Conservation (phyloP, 352 stramenopile genomes). For the Phytophthora citricola region DNA sequence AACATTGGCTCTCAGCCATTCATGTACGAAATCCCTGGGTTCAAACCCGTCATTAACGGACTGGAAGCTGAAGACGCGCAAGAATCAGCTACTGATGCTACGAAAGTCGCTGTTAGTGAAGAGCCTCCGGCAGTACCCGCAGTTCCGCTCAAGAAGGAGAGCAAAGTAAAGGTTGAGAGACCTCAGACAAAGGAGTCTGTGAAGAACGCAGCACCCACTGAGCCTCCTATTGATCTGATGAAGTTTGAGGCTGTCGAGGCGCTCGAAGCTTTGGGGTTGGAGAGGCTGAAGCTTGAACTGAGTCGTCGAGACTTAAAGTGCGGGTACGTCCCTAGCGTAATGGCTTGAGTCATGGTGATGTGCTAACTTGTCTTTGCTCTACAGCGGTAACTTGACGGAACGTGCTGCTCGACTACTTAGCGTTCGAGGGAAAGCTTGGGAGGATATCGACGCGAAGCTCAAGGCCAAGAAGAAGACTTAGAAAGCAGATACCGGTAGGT, state of each 20-base stretch:
- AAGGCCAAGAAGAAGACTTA: slow-evolving; percentile 59
- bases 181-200: slow-evolving; percentile 15
- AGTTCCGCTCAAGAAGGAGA: slow-evolving; percentile 4
- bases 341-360: not conserved
- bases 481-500: not conserved
- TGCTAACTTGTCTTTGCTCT: slow-evolving; percentile 10
- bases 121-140: not conserved
- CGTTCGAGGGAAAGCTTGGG: slow-evolving; percentile 91
- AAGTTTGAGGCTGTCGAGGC: slow-evolving; percentile 61
- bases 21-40: slow-evolving; percentile 54
- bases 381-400: slow-evolving; percentile 90
- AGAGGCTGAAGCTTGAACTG: slow-evolving; percentile 94
- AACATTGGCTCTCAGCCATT: slow-evolving; percentile 87
- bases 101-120: not conserved
- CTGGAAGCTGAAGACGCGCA: slow-evolving; percentile 24
- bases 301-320: slow-evolving; percentile 95
- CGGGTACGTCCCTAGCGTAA: slow-evolving; percentile 66
- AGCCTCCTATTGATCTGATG: slow-evolving; percentile 54
- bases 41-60: slow-evolving; percentile 53
- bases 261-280: slow-evolving; percentile 90
- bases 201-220: slow-evolving; percentile 16
- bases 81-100: slow-evolving; percentile 2
- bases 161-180: slow-evolving; percentile 8
- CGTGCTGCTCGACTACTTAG: slow-evolving; percentile 92
- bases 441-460: slow-evolving; percentile 90